These are phyloP conservation scores for Perkinsus olseni DNA, from an alignment of 169 alveolate species.

Conservation along the genomic window DNA sequence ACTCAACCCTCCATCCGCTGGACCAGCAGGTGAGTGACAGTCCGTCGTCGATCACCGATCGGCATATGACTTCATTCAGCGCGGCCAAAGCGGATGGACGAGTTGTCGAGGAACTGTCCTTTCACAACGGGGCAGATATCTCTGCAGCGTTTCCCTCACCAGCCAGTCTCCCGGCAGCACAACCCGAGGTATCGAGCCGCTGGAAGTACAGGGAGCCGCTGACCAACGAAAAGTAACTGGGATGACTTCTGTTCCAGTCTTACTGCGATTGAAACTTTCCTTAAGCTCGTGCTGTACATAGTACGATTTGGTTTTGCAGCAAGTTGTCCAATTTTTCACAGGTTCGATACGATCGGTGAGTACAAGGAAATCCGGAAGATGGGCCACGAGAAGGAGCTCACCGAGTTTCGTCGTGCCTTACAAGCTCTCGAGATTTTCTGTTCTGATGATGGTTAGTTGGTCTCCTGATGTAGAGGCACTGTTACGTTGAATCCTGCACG, in stretches of 20 bases:
- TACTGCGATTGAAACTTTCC: too few relatives aligned
- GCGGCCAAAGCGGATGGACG: neutral
- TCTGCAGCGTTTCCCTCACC: neutral
- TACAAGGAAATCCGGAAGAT: neutral
- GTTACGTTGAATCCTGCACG: neutral
- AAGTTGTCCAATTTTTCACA: neutral
- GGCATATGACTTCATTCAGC: neutral
- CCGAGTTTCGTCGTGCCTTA: neutral
- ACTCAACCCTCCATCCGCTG: neutral
- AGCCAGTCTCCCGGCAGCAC: neutral
- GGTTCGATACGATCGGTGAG: neutral
- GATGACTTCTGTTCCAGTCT: neutral
- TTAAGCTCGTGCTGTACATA: too few relatives aligned
- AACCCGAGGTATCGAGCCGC: neutral
- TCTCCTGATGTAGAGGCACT: neutral
- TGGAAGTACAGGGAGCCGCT: neutral
- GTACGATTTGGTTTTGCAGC: too few relatives aligned
- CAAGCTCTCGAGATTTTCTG: neutral
- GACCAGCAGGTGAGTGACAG: neutral
- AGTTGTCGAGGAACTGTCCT: neutral
- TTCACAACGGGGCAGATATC: neutral
- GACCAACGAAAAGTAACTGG: neutral
- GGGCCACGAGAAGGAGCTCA: neutral
- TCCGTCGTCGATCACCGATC: neutral
- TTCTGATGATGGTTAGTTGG: neutral